Percentiles rank a stretch among this genome's conserved stretches.
phyloP scores from a whole-genome alignment of 306 rosid genomes.

The Quercus bicolor region DNA sequence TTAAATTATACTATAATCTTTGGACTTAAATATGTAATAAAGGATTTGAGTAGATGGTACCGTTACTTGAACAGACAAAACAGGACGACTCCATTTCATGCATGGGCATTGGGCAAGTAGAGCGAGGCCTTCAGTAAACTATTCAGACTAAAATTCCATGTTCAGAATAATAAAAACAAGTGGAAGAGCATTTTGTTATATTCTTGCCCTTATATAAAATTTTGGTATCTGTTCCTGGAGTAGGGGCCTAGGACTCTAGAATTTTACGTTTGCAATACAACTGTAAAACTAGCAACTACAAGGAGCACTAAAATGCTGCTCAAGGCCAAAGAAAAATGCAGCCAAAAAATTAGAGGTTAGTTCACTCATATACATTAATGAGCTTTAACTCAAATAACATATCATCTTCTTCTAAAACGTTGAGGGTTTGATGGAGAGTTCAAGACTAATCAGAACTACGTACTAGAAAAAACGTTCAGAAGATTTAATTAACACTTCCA shows the following conservation, averaged over 20 bases:
- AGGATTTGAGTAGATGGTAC: neutral
- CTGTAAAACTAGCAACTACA: neutral
- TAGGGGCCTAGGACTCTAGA: neutral
- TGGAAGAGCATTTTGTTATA: no score
- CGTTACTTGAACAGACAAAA: neutral
- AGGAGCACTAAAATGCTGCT: neutral
- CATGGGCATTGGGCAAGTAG: no score
- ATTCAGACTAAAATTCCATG: no score
- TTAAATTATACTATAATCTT: neutral
- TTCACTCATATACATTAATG: neutral
- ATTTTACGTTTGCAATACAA: neutral
- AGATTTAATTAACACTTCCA: neutral
- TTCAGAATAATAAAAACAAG: no score
- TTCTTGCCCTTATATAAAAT: neutral
- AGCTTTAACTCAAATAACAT: no score
- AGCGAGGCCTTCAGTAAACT: no score
- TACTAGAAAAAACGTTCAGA: neutral
- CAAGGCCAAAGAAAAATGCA: neutral
- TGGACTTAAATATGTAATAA: neutral
- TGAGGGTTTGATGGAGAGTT: no score
- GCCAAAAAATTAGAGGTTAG: neutral
- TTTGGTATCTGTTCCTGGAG: neutral
- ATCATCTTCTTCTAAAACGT: no score
- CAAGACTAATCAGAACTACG: slow-evolving; percentile 3
- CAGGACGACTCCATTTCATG: neutral